Conservation (phyloP, 108 stramenopile species). For the Fragilaria radians region DNA sequence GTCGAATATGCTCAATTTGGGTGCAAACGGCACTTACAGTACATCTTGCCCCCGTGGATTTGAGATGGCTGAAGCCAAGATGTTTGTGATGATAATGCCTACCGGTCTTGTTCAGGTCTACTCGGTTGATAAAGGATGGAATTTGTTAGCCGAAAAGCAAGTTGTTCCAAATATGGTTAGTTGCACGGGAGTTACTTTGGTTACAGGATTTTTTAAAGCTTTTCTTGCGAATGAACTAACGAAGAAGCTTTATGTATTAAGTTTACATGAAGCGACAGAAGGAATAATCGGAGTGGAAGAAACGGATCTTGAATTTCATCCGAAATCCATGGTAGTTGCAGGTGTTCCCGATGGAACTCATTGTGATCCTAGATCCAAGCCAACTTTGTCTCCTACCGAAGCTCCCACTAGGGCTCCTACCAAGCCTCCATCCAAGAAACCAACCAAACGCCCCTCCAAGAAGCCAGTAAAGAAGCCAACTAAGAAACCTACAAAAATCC, state of each 20-base stretch:
- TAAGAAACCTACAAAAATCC: too few relatives aligned
- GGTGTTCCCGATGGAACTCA: constrained; percentile 2
- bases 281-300: constrained; percentile 4
- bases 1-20: constrained; percentile 2
- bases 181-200: constrained; percentile 6
- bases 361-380: too few relatives aligned
- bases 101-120: constrained; percentile 16
- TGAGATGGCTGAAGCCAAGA: constrained; percentile 10
- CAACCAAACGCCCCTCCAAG: too few relatives aligned
- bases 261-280: constrained; percentile 8
- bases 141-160: constrained; percentile 2
- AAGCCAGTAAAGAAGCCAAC: too few relatives aligned
- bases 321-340: background rate
- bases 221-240: background rate
- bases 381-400: too few relatives aligned
- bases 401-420: too few relatives aligned
- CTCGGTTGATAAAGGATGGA: constrained; percentile 6
- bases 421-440: too few relatives aligned
- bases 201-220: constrained; percentile 8
- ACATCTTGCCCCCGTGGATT: constrained; percentile 14
- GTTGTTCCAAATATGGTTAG: constrained; percentile 7
- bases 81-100: constrained; percentile 11
- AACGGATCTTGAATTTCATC: constrained; percentile 4
- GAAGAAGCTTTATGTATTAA: constrained; percentile 8
- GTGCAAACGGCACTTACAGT: too few relatives aligned